Evolutionary conservation across 805 yeast species (phyloP).

Genomic region (Pichia nanzhaoensis): DNA sequence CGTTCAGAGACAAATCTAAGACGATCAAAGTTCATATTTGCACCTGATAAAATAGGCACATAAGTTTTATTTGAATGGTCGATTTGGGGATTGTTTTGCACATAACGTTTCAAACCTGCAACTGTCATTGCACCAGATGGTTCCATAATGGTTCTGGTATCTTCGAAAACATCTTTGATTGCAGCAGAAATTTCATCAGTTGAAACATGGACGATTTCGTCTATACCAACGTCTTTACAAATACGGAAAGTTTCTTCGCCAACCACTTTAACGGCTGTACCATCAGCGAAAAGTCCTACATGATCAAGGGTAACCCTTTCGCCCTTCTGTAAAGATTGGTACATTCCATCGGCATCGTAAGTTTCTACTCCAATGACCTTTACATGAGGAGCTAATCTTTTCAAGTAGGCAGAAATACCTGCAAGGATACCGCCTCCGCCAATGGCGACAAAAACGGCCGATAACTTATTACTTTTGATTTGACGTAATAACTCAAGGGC

Average conservation of each 20-base stretch:
- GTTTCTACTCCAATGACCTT: slow-evolving; percentile 96
- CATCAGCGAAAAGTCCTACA: slow-evolving; percentile 99
- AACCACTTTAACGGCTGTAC: slow-evolving; percentile 86
- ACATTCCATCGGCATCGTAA: slow-evolving; percentile 88
- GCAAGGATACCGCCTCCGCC: slow-evolving; percentile 98
- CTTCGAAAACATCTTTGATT: slow-evolving; percentile 92
- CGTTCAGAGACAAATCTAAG: slow-evolving; percentile 93
- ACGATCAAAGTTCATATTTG: slow-evolving; percentile 97
- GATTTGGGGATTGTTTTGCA: slow-evolving; percentile 58
- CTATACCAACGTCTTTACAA: slow-evolving; percentile 64
- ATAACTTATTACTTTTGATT: slow-evolving; percentile 63
- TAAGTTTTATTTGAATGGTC: slow-evolving; percentile 67
- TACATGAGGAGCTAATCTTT: slow-evolving; percentile 96
- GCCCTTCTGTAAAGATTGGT: slow-evolving; percentile 55
- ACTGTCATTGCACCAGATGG: slow-evolving; percentile 97
- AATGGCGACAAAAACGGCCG: slow-evolving; percentile 85
- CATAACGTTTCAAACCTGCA: slow-evolving; percentile 87
- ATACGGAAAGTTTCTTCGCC: slow-evolving; percentile 92
- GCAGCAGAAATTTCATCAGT: slow-evolving; percentile 88
- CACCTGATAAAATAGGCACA: slow-evolving; percentile 87
- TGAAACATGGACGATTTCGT: slow-evolving; percentile 61
- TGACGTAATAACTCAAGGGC: slow-evolving; percentile 92
- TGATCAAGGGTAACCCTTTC: slow-evolving; percentile 49
- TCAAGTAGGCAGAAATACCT: slow-evolving; percentile 85
- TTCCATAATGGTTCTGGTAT: slow-evolving; percentile 87